A percentile compares a stretch with the other conserved stretches of the same genome.
Conservation (phyloP, 345 rosid species). For the Salix exigua region DNA sequence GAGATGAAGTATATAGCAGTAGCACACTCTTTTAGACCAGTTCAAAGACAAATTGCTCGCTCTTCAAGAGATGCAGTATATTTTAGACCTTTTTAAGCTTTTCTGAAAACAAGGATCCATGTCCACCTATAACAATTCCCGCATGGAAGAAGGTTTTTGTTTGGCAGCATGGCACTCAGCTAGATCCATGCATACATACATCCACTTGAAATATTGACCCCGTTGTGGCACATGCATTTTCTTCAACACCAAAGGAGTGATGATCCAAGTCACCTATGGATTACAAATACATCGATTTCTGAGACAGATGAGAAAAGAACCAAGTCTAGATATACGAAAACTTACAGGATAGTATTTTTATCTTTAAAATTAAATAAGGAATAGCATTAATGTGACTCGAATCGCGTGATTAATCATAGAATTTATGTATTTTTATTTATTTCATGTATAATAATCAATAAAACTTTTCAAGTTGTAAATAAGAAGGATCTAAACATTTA, state of each 20-base stretch:
- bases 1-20: background rate
- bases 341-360: too few species aligned
- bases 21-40: background rate
- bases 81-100: background rate
- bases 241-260: background rate
- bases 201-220: background rate
- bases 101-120: background rate
- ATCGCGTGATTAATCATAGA: too few species aligned
- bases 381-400: background rate
- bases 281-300: too few species aligned
- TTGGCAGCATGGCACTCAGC: background rate
- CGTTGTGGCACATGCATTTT: background rate
- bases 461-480: too few species aligned
- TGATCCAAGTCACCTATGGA: background rate
- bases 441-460: too few species aligned
- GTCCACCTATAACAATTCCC: background rate
- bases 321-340: too few species aligned
- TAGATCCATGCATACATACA: background rate
- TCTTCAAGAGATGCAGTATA: background rate
- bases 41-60: background rate
- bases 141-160: background rate
- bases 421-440: too few species aligned
- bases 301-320: too few species aligned
- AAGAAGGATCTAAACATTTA: too few species aligned
- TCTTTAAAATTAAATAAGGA: too few species aligned